phyloP scores from a whole-genome alignment of 2,329 filamentous ascomycete species.

The Fusarium nygamai region DNA sequence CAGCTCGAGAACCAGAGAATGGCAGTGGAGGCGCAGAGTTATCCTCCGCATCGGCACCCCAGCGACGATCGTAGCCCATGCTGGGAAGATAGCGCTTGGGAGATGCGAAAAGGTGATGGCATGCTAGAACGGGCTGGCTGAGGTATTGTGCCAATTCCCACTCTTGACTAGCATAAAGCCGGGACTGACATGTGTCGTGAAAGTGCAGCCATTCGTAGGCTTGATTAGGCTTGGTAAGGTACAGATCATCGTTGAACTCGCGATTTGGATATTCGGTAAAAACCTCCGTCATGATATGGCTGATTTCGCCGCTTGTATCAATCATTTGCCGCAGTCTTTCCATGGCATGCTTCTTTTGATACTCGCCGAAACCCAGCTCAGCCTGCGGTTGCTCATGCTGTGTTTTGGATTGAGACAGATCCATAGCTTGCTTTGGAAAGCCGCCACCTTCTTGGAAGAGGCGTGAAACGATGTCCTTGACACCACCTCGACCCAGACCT shows the following conservation, averaged over 20 bases:
- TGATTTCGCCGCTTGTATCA: slow-evolving; percentile 80
- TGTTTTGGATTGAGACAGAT: slow-evolving; percentile 54
- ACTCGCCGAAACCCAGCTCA: slow-evolving; percentile 76
- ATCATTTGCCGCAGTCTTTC: slow-evolving; percentile 79
- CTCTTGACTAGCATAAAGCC: slow-evolving; percentile 84
- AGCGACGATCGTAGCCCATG: slow-evolving; percentile 54
- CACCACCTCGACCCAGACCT: slow-evolving; percentile 75
- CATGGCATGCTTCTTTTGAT: slow-evolving; percentile 77
- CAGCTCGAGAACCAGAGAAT: slow-evolving; percentile 84
- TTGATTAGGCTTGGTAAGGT: slow-evolving; percentile 85
- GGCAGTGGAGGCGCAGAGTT: slow-evolving; percentile 68
- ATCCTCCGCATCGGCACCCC: slow-evolving; percentile 56
- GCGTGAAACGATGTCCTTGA: slow-evolving; percentile 79
- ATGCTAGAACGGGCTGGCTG: slow-evolving; percentile 85
- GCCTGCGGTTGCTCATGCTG: slow-evolving; percentile 64
- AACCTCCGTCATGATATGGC: slow-evolving; percentile 82
- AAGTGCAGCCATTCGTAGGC: slow-evolving; percentile 97
- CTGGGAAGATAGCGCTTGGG: slow-evolving; percentile 62
- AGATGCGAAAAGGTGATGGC: slow-evolving; percentile 90
- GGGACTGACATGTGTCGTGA: slow-evolving; percentile 83
- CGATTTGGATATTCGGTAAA: slow-evolving; percentile 88
- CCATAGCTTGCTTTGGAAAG: slow-evolving; percentile 69
- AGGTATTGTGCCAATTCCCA: slow-evolving; percentile 94
- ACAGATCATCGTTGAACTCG: slow-evolving; percentile 91
- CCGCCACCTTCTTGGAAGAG: slow-evolving; percentile 83